phyloP scores from a whole-genome alignment of 257 asterid species.

The Solanum stenotomum region DNA sequence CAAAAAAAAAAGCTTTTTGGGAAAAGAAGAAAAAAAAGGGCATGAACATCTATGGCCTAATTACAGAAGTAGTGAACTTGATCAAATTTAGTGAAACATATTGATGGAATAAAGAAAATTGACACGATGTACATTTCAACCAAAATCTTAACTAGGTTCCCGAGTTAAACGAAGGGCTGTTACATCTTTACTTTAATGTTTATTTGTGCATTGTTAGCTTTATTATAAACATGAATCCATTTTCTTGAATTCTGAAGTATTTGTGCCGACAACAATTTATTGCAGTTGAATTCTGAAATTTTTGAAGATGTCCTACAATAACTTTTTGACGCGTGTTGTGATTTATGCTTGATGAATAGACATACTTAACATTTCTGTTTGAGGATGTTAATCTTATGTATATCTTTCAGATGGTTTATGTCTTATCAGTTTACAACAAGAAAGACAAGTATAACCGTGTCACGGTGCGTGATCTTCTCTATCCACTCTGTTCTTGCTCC shows the following conservation, averaged over 20 bases:
- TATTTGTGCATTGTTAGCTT: background rate
- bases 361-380: background rate
- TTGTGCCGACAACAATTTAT: background rate
- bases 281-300: background rate
- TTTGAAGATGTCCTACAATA: background rate
- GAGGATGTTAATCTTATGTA: background rate
- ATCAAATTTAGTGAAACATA: background rate
- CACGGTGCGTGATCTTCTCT: constrained; percentile 42
- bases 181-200: background rate
- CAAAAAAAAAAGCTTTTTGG: background rate
- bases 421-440: constrained; percentile 80
- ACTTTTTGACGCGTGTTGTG: background rate
- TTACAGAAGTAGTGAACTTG: background rate
- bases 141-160: background rate
- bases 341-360: background rate
- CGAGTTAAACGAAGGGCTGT: background rate
- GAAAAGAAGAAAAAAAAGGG: background rate
- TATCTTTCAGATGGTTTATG: constrained; percentile 77
- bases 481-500: background rate
- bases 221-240: background rate
- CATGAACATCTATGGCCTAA: background rate
- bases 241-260: background rate
- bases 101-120: background rate
- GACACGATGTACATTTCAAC: background rate
- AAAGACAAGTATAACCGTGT: constrained; percentile 59